These are phyloP conservation scores for Kondoa subrosea DNA, from an alignment of 768 basidiomycete genomes.

Conservation along the genomic window DNA sequence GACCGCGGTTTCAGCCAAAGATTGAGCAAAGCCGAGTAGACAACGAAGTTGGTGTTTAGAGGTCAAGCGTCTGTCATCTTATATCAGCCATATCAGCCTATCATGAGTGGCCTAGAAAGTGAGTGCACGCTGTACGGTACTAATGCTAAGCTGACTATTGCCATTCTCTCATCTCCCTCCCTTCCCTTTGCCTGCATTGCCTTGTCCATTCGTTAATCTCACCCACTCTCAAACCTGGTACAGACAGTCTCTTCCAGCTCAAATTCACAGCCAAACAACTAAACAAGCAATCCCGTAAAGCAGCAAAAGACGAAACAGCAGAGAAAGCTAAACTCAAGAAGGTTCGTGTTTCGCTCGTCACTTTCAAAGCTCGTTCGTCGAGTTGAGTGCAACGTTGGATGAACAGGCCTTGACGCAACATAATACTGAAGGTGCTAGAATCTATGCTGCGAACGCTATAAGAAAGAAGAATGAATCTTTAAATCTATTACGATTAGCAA, in stretches of 20 bases:
- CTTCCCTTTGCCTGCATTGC: too few relatives aligned
- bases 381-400: background rate
- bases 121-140: too few relatives aligned
- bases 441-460: slow-evolving; percentile 96
- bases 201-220: too few relatives aligned
- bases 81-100: too few relatives aligned
- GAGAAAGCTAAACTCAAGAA: slow-evolving; percentile 89
- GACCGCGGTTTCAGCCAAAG: too few relatives aligned
- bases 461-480: slow-evolving; percentile 90
- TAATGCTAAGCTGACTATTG: too few relatives aligned
- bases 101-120: slow-evolving; percentile 58
- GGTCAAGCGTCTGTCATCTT: background rate
- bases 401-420: slow-evolving; percentile 86
- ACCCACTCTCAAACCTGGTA: background rate
- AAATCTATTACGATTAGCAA: slow-evolving; percentile 74
- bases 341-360: slow-evolving; percentile 36
- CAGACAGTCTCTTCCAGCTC: slow-evolving; percentile 96
- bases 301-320: slow-evolving; percentile 76
- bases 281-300: slow-evolving; percentile 87
- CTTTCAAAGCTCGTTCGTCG: background rate
- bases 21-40: too few relatives aligned
- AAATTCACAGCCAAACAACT: slow-evolving; percentile 99
- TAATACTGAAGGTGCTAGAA: slow-evolving; percentile 88
- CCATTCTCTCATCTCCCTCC: too few relatives aligned
- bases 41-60: background rate